Conservation (phyloP, 2,329 filamentous ascomycete genomes). For the Trichoderma harzianum region DNA sequence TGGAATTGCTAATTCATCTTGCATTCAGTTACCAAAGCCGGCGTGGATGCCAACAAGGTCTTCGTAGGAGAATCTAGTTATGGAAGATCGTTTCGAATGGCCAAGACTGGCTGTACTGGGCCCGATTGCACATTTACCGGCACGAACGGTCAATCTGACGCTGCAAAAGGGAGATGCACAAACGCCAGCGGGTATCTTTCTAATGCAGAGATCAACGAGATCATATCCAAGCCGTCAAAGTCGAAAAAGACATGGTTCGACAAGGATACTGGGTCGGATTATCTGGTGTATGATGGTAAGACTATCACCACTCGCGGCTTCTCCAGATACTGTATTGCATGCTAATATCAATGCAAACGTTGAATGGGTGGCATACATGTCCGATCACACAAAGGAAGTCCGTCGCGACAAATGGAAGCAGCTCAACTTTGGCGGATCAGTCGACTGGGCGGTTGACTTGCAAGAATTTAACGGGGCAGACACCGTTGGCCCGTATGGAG, state of each 20-base stretch:
- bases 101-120: slow-evolving; percentile 1
- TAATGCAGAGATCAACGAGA: slow-evolving; percentile 26
- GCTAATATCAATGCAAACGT: neutral
- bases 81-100: slow-evolving; percentile 13
- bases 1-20: neutral
- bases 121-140: slow-evolving; percentile 13
- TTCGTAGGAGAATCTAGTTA: slow-evolving; percentile 7
- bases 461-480: neutral
- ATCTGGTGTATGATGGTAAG: slow-evolving; percentile 14
- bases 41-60: slow-evolving; percentile 22
- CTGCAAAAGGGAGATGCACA: slow-evolving; percentile 26
- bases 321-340: neutral
- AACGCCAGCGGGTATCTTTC: slow-evolving; percentile 27
- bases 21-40: slow-evolving; percentile 32
- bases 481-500: neutral
- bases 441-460: slow-evolving; percentile 16
- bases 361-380: slow-evolving; percentile 15
- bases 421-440: slow-evolving; percentile 6
- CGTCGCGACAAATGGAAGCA: slow-evolving; percentile 6
- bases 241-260: slow-evolving; percentile 17
- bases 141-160: neutral
- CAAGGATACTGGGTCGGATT: slow-evolving; percentile 4
- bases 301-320: neutral
- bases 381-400: neutral
- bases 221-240: slow-evolving; percentile 16